Conservation (phyloP, 2,329 filamentous ascomycete genomes). For the Nothomitra cinnamomea region DNA sequence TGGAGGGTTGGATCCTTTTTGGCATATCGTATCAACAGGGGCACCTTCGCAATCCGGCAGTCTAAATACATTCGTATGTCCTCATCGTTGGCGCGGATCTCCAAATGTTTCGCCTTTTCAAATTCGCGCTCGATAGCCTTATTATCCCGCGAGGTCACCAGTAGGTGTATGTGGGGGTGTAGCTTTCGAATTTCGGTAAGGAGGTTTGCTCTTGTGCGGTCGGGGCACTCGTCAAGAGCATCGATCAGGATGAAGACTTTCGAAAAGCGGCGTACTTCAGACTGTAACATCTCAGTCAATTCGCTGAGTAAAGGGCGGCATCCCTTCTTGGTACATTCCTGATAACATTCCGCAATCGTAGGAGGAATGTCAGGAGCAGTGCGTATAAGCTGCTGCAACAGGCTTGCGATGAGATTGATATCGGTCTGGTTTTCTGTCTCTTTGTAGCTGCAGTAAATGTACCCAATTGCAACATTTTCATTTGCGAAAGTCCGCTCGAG, state of each 20-base stretch:
- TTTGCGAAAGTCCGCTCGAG: background rate
- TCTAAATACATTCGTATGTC: constrained; percentile 21
- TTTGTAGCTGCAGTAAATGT: constrained; percentile 1
- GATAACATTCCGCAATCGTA: background rate
- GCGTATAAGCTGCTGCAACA: background rate
- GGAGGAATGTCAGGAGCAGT: background rate
- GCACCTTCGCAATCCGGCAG: constrained; percentile 12
- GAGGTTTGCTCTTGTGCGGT: background rate
- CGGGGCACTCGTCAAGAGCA: constrained; percentile 5
- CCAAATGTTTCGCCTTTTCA: constrained; percentile 6
- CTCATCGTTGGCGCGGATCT: constrained; percentile 19
- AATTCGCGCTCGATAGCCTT: background rate
- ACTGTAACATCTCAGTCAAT: background rate
- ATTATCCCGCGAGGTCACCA: background rate
- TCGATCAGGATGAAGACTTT: constrained; percentile 3
- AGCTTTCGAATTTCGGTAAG: background rate
- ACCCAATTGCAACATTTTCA: background rate
- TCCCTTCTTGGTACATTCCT: background rate
- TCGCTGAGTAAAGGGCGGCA: background rate
- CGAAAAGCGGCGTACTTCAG: background rate
- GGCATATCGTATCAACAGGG: background rate
- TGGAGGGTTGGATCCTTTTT: background rate
- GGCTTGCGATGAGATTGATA: background rate
- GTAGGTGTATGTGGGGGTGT: background rate
- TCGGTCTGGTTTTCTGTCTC: background rate